Percentiles rank a stretch among this genome's conserved stretches.
phyloP scores from a whole-genome alignment of 192 early-diverging fungal species.

The Chytriomyces sp. region DNA sequence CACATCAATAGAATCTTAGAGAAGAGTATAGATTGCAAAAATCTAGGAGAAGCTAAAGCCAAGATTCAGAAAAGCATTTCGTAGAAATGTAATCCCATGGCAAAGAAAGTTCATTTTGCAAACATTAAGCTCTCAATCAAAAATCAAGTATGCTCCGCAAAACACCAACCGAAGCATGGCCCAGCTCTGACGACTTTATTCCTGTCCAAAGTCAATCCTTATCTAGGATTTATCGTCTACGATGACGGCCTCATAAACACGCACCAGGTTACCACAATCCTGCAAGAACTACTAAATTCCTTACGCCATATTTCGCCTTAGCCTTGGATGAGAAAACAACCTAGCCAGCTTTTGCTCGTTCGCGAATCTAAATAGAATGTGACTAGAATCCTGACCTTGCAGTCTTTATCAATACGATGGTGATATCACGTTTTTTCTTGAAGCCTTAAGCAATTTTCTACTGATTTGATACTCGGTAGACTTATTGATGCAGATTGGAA shows the following conservation, averaged over 20 bases:
- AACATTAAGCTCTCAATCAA: background rate
- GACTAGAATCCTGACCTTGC: too few relatives aligned
- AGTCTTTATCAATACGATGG: too few relatives aligned
- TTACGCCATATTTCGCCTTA: conserved; percentile 10
- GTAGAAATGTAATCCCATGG: background rate
- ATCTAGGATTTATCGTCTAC: background rate
- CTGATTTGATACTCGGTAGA: too few relatives aligned
- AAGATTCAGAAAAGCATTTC: conserved; percentile 17
- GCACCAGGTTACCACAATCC: background rate
- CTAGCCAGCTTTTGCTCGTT: conserved; percentile 42
- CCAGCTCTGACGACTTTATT: conserved; percentile 1
- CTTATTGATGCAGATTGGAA: too few relatives aligned
- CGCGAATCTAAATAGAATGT: too few relatives aligned
- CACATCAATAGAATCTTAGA: background rate
- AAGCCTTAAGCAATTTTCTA: too few relatives aligned
- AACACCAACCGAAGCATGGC: background rate
- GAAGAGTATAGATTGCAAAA: conserved; percentile 1
- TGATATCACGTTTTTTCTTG: too few relatives aligned
- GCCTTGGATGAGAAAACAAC: conserved; percentile 25
- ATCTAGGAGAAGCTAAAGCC: background rate
- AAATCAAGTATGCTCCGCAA: background rate
- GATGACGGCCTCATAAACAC: background rate
- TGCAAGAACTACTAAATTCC: conserved; percentile 20
- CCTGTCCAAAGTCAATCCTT: background rate
- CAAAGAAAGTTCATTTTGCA: background rate